Conservation (phyloP, 495 filamentous ascomycete species). For the Jackrogersella minutella region DNA sequence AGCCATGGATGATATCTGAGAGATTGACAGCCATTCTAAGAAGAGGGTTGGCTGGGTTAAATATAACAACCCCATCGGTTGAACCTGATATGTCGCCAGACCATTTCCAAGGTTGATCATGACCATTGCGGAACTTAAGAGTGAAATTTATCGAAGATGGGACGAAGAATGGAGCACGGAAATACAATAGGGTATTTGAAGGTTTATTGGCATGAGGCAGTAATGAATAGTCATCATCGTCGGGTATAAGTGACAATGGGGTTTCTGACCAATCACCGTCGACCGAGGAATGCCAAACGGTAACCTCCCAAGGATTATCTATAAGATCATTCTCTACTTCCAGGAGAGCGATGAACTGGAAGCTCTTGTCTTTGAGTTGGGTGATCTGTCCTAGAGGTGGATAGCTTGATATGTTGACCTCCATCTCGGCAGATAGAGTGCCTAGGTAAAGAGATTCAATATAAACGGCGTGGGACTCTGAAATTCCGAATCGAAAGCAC, state of each 20-base stretch:
- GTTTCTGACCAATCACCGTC: constrained; percentile 59
- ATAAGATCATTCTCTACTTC: constrained; percentile 66
- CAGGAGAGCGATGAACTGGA: constrained; percentile 74
- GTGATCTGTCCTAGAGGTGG: constrained; percentile 78
- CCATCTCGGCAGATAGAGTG: constrained; percentile 6
- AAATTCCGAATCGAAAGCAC: constrained; percentile 23
- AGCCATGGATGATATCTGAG: constrained; percentile 64
- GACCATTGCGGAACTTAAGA: constrained; percentile 69
- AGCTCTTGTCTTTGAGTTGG: constrained; percentile 57
- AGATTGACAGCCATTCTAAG: constrained; percentile 54
- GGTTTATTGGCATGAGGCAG: constrained; percentile 47
- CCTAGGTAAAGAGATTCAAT: background rate
- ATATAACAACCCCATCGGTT: constrained; percentile 69
- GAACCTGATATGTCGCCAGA: constrained; percentile 67
- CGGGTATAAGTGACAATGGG: constrained; percentile 50
- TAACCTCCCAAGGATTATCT: constrained; percentile 71
- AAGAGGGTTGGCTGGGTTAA: constrained; percentile 44
- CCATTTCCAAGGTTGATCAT: constrained; percentile 75
- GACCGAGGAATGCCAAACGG: constrained; percentile 76
- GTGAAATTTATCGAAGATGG: constrained; percentile 70
- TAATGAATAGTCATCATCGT: constrained; percentile 46
- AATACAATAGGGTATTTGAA: constrained; percentile 53
- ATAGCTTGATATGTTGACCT: constrained; percentile 54
- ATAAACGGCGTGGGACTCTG: no score
- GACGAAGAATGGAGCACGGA: constrained; percentile 52